Conservation (phyloP, 345 rosid genomes). For the Leavenworthia alabamica region DNA sequence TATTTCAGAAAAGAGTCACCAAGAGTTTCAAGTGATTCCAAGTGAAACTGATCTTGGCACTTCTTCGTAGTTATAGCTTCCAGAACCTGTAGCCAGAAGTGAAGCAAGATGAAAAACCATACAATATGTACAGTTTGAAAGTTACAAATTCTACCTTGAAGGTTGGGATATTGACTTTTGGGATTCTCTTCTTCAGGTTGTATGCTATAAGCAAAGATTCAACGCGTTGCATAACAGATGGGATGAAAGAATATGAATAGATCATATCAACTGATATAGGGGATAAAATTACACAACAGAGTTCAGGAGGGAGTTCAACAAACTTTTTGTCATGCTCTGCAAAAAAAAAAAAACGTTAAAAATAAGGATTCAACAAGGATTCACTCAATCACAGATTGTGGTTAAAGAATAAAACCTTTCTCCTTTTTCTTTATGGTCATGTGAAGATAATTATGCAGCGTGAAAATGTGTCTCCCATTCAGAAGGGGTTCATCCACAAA, state of each 20-base stretch:
- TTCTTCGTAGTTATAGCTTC: constrained; percentile 85
- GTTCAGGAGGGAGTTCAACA: constrained; percentile 87
- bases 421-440: constrained; percentile 40
- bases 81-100: constrained; percentile 42
- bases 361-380: neutral
- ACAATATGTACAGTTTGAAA: neutral
- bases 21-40: constrained; percentile 87
- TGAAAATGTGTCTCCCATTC: constrained; percentile 52
- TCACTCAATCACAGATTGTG: neutral
- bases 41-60: constrained; percentile 70
- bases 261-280: constrained; percentile 61
- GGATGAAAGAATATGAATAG: constrained; percentile 65
- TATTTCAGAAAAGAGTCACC: constrained; percentile 94
- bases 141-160: constrained; percentile 46
- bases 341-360: neutral
- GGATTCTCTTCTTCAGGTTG: constrained; percentile 49
- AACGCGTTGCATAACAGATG: constrained; percentile 69
- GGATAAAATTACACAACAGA: constrained; percentile 53
- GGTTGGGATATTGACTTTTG: constrained; percentile 53
- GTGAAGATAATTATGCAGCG: constrained; percentile 43
- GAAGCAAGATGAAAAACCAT: neutral
- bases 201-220: constrained; percentile 70
- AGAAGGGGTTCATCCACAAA: constrained; percentile 40
- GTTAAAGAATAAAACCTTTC: constrained; percentile 41
- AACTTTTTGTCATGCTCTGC: constrained; percentile 44